Evolutionary conservation across 106 monocot species (phyloP).

Genomic region (Allium sativum): DNA sequence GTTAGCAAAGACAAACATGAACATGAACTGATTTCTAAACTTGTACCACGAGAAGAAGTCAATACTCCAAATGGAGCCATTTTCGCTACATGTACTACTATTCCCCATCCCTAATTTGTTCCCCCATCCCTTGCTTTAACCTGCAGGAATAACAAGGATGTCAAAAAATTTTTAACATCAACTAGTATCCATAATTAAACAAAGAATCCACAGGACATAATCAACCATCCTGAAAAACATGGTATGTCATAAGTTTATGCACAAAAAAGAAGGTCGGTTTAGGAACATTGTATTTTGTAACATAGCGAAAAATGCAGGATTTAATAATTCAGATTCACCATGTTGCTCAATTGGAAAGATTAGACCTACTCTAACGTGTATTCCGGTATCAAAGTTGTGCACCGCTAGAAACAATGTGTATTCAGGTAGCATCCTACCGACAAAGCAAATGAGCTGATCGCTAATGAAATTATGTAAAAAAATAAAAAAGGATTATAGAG

Average conservation of each 20-base stretch:
- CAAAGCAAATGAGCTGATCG: slow-evolving; percentile 82
- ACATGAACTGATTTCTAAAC: too few relatives aligned
- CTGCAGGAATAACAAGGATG: too few relatives aligned
- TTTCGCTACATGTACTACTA: too few relatives aligned
- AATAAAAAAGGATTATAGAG: slow-evolving; percentile 11
- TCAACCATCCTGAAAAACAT: slow-evolving; percentile 44
- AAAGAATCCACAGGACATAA: slow-evolving; percentile 70
- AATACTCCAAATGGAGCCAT: too few relatives aligned
- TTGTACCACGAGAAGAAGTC: too few relatives aligned
- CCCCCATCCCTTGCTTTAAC: too few relatives aligned
- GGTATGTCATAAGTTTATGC: slow-evolving; percentile 19
- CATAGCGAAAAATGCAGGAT: slow-evolving; percentile 25
- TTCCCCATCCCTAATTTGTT: too few relatives aligned
- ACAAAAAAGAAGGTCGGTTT: background rate
- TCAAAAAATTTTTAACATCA: too few relatives aligned
- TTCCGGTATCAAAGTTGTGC: slow-evolving; percentile 69
- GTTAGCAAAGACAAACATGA: too few relatives aligned
- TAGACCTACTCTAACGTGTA: slow-evolving; percentile 81
- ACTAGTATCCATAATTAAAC: too few relatives aligned
- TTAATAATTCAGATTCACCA: slow-evolving; percentile 61
- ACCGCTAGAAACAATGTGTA: slow-evolving; percentile 80
- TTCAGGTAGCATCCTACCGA: slow-evolving; percentile 94
- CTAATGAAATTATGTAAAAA: slow-evolving; percentile 41
- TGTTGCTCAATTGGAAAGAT: slow-evolving; percentile 71
- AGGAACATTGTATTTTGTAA: background rate